Evolutionary conservation across 108 stramenopile genomes (phyloP).

Genomic region (Cylindrotheca fusiformis): DNA sequence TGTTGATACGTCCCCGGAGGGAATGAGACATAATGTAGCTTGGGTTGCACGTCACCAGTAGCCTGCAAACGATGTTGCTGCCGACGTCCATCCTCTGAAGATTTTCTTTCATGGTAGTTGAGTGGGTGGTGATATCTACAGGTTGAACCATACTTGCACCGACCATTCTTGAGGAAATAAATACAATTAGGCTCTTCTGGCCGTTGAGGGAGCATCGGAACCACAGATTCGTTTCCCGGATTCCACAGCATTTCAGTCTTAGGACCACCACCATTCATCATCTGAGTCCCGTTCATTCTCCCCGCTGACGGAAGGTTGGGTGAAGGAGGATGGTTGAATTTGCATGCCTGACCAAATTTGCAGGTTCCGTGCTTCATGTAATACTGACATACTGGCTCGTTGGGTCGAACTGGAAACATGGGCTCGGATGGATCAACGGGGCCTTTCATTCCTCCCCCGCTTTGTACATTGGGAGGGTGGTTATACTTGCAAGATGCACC

Average conservation of each 20-base stretch:
- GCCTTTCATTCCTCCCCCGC: slow-evolving; percentile 76
- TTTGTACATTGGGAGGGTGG: slow-evolving; percentile 86
- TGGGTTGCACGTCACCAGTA: slow-evolving; percentile 3
- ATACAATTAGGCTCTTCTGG: slow-evolving; percentile 88
- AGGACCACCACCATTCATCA: slow-evolving; percentile 6
- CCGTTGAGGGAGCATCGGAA: slow-evolving; percentile 68
- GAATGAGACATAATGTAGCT: slow-evolving; percentile 33
- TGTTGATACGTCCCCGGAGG: slow-evolving; percentile 30
- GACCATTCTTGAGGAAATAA: slow-evolving; percentile 83
- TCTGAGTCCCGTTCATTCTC: slow-evolving; percentile 6
- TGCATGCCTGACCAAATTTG: slow-evolving; percentile 91
- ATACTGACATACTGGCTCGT: slow-evolving; percentile 86
- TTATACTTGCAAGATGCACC: slow-evolving; percentile 91
- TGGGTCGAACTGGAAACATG: slow-evolving; percentile 81
- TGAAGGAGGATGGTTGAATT: slow-evolving; percentile 85
- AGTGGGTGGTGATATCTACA: slow-evolving; percentile 92
- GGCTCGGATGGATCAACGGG: slow-evolving; percentile 75
- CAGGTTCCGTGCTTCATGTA: slow-evolving; percentile 92
- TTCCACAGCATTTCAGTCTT: slow-evolving; percentile 24
- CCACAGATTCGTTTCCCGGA: slow-evolving; percentile 17
- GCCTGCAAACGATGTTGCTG: background rate
- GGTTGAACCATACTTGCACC: slow-evolving; percentile 89
- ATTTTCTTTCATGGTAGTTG: slow-evolving; percentile 22
- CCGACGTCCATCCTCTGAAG: slow-evolving; percentile 8
- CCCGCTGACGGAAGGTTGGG: slow-evolving; percentile 3